A percentile compares a stretch with the other conserved stretches of the same genome.
Conservation (phyloP, 2,329 filamentous ascomycete genomes). For the Talaromyces sp. region DNA sequence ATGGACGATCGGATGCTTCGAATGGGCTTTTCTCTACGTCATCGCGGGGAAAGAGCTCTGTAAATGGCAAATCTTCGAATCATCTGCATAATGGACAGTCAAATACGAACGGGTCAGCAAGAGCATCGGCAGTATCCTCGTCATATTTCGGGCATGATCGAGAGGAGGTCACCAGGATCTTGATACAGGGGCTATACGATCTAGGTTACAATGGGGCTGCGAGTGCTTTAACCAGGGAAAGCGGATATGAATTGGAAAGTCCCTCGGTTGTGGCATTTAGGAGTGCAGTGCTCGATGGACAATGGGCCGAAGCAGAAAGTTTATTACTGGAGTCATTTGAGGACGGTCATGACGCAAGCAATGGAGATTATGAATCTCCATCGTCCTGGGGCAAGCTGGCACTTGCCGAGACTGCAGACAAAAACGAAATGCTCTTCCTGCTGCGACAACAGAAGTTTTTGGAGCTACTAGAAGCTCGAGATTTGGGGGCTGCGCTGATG, state of each 20-base stretch:
- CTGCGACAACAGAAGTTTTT: constrained; percentile 92
- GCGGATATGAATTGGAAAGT: constrained; percentile 83
- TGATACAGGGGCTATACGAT: constrained; percentile 87
- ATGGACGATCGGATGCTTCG: constrained; percentile 54
- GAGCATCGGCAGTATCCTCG: constrained; percentile 29
- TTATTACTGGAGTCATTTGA: constrained; percentile 60
- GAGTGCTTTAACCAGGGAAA: constrained; percentile 70
- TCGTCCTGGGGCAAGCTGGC: constrained; percentile 58
- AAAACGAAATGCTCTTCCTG: constrained; percentile 78
- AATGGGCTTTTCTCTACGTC: constrained; percentile 53
- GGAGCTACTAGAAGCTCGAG: constrained; percentile 75
- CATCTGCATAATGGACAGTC: constrained; percentile 32
- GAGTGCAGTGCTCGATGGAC: constrained; percentile 71
- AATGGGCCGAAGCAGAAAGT: constrained; percentile 81
- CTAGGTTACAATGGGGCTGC: constrained; percentile 82
- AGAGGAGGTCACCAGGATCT: constrained; percentile 86
- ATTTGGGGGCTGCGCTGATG: constrained; percentile 69
- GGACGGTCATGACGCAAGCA: constrained; percentile 42
- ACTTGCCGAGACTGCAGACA: constrained; percentile 71
- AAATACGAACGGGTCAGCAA: constrained; percentile 40
- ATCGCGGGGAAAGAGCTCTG: constrained; percentile 46
- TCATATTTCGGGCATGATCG: constrained; percentile 81
- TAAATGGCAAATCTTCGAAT: constrained; percentile 54
- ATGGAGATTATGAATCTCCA: constrained; percentile 31
- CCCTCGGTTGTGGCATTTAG: constrained; percentile 82